Evolutionary conservation across 768 basidiomycete species (phyloP), one percentile per base, ranked within the genome.

Genomic region (Xerocomus spinulosus): DNA sequence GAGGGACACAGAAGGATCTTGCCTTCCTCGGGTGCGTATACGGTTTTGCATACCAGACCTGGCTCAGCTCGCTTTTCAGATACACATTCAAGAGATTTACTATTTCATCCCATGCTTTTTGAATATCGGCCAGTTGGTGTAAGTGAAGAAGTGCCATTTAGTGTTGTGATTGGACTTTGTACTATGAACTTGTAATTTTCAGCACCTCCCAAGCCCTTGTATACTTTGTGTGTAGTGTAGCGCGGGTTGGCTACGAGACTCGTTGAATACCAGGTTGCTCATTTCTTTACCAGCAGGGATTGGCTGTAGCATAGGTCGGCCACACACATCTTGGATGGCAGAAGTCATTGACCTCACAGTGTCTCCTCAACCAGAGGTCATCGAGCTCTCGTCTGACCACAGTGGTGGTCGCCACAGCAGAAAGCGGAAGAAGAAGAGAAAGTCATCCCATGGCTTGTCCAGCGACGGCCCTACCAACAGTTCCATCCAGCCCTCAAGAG

Each of bases 11-110:
- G 60, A 80, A 77, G 56, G 82, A 84, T 63, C 61, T 83, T 33
- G 81, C 82, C n/a, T 83, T 83, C 68, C 74, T 84, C 13, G 82
- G 81, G 81, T 82, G 42, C 24, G 75, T 64, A 21, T 18, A 32
- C 29, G 17, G 4, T 12, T 32, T 36, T 40, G 48, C 39, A 35
- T 39, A 14, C 26, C 3, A 37, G 21, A n/a, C 12, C 30, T 14
- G 36, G 42, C 50, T 49, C n/a, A 58, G 21, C 34, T 29, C 10
- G 3, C 12, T 40, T 17, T 20, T 36, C 64, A 87, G 85, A 55
- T 87, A 87, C 66, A 87, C 85, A 15, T 87, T 87, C 76, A 87
- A 87, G 67, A 75, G 86, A 25, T 87, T 87, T 68, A 74, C 74
- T 21, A 71, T 85, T 26, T 81, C 83, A 26, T 82, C 78, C 26